phyloP scores from a whole-genome alignment of 176 grass and related monocot species.

The Juncus inflexus region DNA sequence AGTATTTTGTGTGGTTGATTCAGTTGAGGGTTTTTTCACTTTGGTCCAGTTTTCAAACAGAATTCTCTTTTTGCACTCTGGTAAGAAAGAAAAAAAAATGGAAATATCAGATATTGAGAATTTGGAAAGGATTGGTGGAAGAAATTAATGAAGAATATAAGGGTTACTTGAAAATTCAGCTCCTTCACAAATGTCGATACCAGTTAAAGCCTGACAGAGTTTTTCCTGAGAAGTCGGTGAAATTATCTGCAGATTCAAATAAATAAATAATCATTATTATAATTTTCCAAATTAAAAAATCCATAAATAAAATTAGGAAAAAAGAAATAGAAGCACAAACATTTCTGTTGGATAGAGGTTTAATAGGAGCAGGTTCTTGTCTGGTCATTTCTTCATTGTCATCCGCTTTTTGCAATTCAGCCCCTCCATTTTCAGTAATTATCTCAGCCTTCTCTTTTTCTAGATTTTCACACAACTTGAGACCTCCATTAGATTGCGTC shows the following conservation, averaged over 20 bases:
- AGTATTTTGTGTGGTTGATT: neutral
- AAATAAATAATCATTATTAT: neutral
- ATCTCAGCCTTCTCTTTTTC: neutral
- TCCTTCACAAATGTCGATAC: conserved; percentile 23
- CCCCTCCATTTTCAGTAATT: conserved; percentile 9
- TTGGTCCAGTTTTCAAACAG: conserved; percentile 25
- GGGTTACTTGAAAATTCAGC: conserved; percentile 28
- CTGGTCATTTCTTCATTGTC: conserved; percentile 2
- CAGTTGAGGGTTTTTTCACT: conserved; percentile 9
- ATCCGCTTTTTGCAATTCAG: conserved; percentile 12
- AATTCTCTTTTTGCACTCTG: conserved; percentile 29
- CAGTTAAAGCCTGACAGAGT: conserved; percentile 34
- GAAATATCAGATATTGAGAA: neutral
- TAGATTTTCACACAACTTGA: conserved; percentile 14
- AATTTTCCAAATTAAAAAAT: conserved; percentile 1
- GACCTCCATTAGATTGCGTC: conserved; percentile 1
- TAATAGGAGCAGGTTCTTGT: conserved; percentile 26
- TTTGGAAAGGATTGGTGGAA: neutral
- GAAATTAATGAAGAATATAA: conserved; percentile 4
- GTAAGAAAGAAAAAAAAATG: neutral
- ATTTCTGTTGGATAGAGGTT: conserved; percentile 41
- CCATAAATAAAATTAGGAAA: neutral
- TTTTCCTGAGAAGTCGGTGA: conserved; percentile 54
- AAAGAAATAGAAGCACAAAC: conserved; percentile 17
- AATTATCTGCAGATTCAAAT: conserved; percentile 37